Percentiles rank a stretch among this genome's conserved stretches.
Conservation (phyloP, 371 early-diverging fungal species). For the Syncephalastrum racemosum region DNA sequence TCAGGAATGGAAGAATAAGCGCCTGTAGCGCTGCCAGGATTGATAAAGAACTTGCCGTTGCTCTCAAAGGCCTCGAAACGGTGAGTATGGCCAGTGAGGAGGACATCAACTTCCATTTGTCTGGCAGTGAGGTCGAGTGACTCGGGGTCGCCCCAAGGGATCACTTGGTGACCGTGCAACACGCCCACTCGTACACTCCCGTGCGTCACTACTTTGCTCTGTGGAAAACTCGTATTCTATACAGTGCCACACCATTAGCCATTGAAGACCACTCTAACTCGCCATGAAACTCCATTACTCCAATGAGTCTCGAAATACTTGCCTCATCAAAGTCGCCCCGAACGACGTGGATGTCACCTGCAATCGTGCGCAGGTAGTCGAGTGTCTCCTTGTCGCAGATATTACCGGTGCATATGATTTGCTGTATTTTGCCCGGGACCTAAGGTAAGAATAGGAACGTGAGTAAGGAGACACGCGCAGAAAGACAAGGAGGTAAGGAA, state of each 20-base stretch:
- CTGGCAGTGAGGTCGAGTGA: conserved; percentile 78
- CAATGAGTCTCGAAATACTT: conserved; percentile 1
- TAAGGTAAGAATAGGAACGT: conserved; percentile 17
- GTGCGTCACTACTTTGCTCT: conserved; percentile 70
- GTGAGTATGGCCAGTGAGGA: conserved; percentile 88
- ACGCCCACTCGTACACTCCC: conserved; percentile 82
- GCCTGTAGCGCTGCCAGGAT: conserved; percentile 95
- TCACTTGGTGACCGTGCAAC: conserved; percentile 86
- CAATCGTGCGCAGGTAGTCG: conserved; percentile 85
- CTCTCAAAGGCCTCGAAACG: conserved; percentile 87
- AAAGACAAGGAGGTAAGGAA: too few relatives aligned
- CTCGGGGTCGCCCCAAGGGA: conserved; percentile 87
- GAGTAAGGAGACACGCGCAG: too few relatives aligned
- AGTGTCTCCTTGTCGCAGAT: conserved; percentile 77
- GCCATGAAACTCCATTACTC: background rate
- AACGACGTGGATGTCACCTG: conserved; percentile 76
- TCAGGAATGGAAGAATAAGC: conserved; percentile 61
- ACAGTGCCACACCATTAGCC: conserved; percentile 7
- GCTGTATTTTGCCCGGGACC: conserved; percentile 94
- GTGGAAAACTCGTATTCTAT: conserved; percentile 60
- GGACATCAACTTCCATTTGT: conserved; percentile 89
- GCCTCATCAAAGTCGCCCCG: conserved; percentile 88
- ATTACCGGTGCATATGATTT: conserved; percentile 93
- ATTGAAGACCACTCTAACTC: too few relatives aligned
- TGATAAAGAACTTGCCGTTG: conserved; percentile 88